A percentile compares a stretch with the other conserved stretches of the same genome.
These are phyloP conservation scores for Dicorynia guianensis DNA, from an alignment of 306 rosid species.

Conservation along the genomic window DNA sequence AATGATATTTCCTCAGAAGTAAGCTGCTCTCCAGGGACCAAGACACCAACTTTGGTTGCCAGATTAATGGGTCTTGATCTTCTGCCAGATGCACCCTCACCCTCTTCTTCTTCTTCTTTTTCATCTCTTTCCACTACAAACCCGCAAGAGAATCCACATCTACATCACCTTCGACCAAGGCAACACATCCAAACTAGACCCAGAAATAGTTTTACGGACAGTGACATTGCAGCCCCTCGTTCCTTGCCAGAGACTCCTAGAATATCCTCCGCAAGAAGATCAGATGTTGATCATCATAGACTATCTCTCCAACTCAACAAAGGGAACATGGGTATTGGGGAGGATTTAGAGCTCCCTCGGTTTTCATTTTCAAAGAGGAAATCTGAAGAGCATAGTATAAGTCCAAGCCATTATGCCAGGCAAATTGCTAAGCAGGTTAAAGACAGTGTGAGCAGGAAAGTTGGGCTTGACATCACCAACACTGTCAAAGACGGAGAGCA, in stretches of 20 bases:
- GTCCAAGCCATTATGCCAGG: conserved; percentile 72
- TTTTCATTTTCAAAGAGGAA: conserved; percentile 58
- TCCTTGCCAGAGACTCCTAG: conserved; percentile 86
- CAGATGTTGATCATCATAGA: conserved; percentile 73
- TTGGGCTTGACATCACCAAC: conserved; percentile 83
- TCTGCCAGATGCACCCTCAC: conserved; percentile 75
- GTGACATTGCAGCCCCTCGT: conserved; percentile 46
- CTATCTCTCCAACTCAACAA: conserved; percentile 90
- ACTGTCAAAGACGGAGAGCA: conserved; percentile 56
- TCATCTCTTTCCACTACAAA: conserved; percentile 53
- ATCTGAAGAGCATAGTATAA: conserved; percentile 52
- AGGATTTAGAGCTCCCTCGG: conserved; percentile 60
- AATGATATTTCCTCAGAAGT: conserved; percentile 63
- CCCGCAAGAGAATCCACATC: conserved; percentile 35
- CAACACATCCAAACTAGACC: conserved; percentile 49
- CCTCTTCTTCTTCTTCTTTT: conserved; percentile 51
- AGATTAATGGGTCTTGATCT: conserved; percentile 96
- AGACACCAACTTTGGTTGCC: conserved; percentile 93
- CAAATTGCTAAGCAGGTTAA: conserved; percentile 85
- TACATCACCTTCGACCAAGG: conserved; percentile 31
- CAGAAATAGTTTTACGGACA: conserved; percentile 52
- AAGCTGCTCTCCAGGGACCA: conserved; percentile 75
- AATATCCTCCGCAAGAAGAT: conserved; percentile 68
- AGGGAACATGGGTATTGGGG: conserved; percentile 51
- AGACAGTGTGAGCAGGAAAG: conserved; percentile 73